These are phyloP conservation scores for Rhododendron simsii DNA, from an alignment of 148 eudicot species.

Conservation along the genomic window DNA sequence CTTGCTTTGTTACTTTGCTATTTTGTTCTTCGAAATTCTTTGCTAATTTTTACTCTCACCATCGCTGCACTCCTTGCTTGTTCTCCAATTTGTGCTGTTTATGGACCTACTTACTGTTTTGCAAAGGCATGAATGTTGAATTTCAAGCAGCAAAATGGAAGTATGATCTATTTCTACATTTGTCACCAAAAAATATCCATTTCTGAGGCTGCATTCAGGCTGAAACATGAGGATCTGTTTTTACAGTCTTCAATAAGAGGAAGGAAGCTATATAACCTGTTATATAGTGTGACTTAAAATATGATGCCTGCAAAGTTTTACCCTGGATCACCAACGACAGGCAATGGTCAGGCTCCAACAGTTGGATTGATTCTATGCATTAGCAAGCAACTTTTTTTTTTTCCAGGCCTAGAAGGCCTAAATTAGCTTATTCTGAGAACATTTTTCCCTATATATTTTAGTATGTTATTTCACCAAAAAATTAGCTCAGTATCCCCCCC, in stretches of 20 bases:
- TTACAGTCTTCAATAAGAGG: neutral
- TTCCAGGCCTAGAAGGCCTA: neutral
- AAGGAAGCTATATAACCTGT: neutral
- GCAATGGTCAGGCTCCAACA: neutral
- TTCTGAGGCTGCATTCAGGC: neutral
- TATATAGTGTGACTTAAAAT: neutral
- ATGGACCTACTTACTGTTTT: neutral
- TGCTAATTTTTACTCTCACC: neutral
- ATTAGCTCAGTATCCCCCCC: too few relatives aligned
- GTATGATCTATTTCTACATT: neutral
- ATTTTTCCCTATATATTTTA: neutral
- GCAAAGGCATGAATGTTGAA: neutral
- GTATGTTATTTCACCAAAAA: neutral
- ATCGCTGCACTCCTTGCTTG: neutral
- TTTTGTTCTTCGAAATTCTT: neutral
- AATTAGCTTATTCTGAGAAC: neutral
- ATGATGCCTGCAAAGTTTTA: neutral
- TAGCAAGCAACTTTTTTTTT: neutral
- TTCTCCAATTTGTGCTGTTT: neutral
- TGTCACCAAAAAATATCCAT: neutral
- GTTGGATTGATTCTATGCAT: neutral
- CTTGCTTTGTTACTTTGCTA: neutral
- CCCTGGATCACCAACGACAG: neutral
- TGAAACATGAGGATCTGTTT: neutral
- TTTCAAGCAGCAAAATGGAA: constrained; percentile 3